Percentiles rank a stretch among this genome's conserved stretches.
phyloP scores from a whole-genome alignment of 768 basidiomycete species.

The Kwoniella shandongensis region DNA sequence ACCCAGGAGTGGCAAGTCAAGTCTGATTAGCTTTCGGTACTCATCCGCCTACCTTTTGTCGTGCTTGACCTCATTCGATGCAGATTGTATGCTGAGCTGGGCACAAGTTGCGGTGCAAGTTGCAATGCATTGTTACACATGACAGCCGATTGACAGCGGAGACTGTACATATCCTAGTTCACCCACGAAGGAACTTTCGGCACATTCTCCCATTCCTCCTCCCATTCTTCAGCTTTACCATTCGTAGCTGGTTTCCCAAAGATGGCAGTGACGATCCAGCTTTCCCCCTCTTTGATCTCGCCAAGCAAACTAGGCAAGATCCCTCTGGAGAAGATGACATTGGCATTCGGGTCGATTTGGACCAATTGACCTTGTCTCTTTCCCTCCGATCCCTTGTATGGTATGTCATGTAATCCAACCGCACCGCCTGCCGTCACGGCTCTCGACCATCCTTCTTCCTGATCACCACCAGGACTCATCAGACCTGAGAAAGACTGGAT shows the following conservation, averaged over 20 bases:
- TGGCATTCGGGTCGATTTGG: constrained; percentile 70
- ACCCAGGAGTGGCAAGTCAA: too few species aligned
- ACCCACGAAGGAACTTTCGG: constrained; percentile 42
- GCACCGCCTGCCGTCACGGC: constrained; percentile 65
- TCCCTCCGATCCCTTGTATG: constrained; percentile 21
- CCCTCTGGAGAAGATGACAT: constrained; percentile 66
- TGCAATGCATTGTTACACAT: too few species aligned
- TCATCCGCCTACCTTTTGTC: too few species aligned
- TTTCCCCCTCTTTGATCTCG: constrained; percentile 57
- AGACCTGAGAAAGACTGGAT: constrained; percentile 57
- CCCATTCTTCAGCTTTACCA: constrained; percentile 19
- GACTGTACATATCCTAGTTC: too few species aligned
- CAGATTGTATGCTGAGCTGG: too few species aligned
- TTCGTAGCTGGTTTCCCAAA: constrained; percentile 60
- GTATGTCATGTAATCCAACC: constrained; percentile 63
- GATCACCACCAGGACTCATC: constrained; percentile 60
- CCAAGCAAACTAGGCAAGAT: constrained; percentile 67
- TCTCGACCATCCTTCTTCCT: constrained; percentile 57
- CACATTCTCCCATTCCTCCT: constrained; percentile 42
- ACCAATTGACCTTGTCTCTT: constrained; percentile 58
- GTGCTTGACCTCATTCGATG: too few species aligned
- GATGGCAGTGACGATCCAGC: constrained; percentile 67
- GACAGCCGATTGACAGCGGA: too few species aligned
- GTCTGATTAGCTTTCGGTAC: too few species aligned
- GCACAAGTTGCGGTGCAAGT: too few species aligned